phyloP scores from a whole-genome alignment of 768 basidiomycete genomes.

The Antrodiella citrinella region DNA sequence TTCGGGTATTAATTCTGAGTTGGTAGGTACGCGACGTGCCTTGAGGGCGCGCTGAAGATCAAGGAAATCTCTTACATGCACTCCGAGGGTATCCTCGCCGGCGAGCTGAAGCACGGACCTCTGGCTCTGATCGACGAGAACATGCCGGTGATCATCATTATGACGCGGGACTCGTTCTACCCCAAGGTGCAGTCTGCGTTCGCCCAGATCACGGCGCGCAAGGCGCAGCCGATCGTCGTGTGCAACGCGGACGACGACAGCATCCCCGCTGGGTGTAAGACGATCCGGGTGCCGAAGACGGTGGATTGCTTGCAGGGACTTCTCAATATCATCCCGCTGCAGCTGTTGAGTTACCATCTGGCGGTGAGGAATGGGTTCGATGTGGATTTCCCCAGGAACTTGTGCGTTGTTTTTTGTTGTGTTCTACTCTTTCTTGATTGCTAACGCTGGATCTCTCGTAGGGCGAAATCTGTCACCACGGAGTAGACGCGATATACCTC shows the following conservation, averaged over 20 bases:
- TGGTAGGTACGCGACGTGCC: constrained; percentile 81
- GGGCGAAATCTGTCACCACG: constrained; percentile 28
- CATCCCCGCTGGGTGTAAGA: constrained; percentile 67
- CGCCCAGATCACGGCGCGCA: constrained; percentile 94
- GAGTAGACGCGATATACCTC: constrained; percentile 17
- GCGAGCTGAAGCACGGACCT: constrained; percentile 98
- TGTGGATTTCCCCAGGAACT: constrained; percentile 96
- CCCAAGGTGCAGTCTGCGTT: constrained; percentile 97
- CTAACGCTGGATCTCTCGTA: constrained; percentile 2
- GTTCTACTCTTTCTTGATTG: neutral
- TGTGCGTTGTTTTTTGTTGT: constrained; percentile 41
- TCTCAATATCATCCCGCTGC: constrained; percentile 93
- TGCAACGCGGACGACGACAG: constrained; percentile 89
- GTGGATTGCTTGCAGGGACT: constrained; percentile 93
- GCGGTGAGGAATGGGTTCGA: constrained; percentile 95
- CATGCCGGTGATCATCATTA: constrained; percentile 98
- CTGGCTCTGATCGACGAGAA: constrained; percentile 97
- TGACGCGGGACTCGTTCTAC: constrained; percentile 98
- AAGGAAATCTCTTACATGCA: constrained; percentile 98
- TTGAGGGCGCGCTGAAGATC: constrained; percentile 98
- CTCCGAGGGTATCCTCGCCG: constrained; percentile 87
- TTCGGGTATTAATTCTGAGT: constrained; percentile 1
- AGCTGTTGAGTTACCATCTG: constrained; percentile 92
- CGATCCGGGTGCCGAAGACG: constrained; percentile 91
- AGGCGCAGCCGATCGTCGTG: constrained; percentile 90